These are phyloP conservation scores for Aspergillus heteromorphus DNA, from an alignment of 495 filamentous ascomycete genomes.

Conservation along the genomic window DNA sequence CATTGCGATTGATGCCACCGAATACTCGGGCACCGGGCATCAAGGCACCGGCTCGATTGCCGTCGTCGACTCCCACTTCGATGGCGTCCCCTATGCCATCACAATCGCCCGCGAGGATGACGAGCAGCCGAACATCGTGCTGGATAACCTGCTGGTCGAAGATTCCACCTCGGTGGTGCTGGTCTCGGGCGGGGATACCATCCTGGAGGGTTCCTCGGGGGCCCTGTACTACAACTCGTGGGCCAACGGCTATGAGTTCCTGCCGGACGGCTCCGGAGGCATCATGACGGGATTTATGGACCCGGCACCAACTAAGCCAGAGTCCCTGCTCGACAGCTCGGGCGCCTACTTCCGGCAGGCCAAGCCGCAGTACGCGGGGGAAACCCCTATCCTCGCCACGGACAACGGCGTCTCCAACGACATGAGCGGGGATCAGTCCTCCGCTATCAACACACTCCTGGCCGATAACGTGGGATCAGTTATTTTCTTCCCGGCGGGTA, in stretches of 20 bases:
- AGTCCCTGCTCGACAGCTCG: not conserved
- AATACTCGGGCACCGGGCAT: not conserved
- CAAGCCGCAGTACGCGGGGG: conserved; percentile 4
- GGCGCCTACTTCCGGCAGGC: not conserved
- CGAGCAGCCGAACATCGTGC: conserved; percentile 2
- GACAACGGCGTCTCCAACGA: conserved; percentile 3
- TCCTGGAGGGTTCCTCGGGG: not conserved
- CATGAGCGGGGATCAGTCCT: conserved; percentile 18
- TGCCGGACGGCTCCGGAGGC: not conserved
- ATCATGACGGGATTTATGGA: not conserved
- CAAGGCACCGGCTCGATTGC: not conserved
- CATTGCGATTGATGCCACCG: not conserved
- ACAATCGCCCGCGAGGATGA: not conserved
- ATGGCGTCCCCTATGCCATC: not conserved
- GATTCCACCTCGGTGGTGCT: not conserved
- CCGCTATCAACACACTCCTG: conserved; percentile 43
- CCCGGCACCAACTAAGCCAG: not conserved
- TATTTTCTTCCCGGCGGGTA: conserved; percentile 52
- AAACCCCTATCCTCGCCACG: not conserved
- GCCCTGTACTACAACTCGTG: conserved; percentile 4
- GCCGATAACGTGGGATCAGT: conserved; percentile 31
- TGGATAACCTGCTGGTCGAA: conserved; percentile 1
- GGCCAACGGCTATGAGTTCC: not conserved
- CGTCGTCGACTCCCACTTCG: conserved; percentile 1
- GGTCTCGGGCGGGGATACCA: not conserved